A percentile compares a stretch with the other conserved stretches of the same genome.
phyloP scores from a whole-genome alignment of 768 basidiomycete genomes.

The Tricholoma flavovirens region DNA sequence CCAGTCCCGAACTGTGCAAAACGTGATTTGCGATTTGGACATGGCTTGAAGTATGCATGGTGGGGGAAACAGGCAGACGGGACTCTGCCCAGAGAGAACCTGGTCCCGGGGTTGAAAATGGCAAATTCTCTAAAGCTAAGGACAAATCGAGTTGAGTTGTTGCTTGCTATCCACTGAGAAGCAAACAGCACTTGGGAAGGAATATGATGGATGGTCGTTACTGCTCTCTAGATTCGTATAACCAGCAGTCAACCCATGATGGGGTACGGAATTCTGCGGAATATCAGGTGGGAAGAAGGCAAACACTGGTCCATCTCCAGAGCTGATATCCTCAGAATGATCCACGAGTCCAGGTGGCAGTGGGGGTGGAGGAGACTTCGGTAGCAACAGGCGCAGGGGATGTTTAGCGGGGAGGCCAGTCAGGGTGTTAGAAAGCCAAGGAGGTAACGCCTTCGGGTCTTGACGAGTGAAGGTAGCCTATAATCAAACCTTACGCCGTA shows the following conservation, averaged over 20 bases:
- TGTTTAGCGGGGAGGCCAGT: conserved; percentile 38
- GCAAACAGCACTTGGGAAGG: not conserved
- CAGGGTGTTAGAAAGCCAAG: conserved; percentile 54
- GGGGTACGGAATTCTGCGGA: not conserved
- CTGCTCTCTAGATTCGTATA: not conserved
- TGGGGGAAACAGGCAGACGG: not conserved
- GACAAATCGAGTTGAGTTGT: conserved; percentile 8
- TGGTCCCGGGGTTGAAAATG: not conserved
- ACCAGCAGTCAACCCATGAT: not conserved
- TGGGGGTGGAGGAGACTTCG: conserved; percentile 6
- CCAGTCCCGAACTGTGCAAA: not conserved
- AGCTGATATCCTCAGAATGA: not conserved
- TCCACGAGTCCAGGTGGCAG: not conserved
- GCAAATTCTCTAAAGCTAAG: not conserved
- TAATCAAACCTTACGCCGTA: not conserved
- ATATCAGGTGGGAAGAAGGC: conserved; percentile 11
- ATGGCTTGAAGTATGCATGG: not conserved
- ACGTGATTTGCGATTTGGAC: not conserved
- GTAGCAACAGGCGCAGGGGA: conserved; percentile 41
- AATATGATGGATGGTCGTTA: not conserved
- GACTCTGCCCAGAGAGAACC: not conserved
- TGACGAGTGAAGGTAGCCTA: conserved; percentile 14
- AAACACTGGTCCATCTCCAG: conserved; percentile 13
- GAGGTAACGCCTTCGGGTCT: conserved; percentile 35
- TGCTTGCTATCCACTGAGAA: not conserved